Evolutionary conservation across 148 eudicot genomes (phyloP).

Genomic region (Rhododendron ovatum): DNA sequence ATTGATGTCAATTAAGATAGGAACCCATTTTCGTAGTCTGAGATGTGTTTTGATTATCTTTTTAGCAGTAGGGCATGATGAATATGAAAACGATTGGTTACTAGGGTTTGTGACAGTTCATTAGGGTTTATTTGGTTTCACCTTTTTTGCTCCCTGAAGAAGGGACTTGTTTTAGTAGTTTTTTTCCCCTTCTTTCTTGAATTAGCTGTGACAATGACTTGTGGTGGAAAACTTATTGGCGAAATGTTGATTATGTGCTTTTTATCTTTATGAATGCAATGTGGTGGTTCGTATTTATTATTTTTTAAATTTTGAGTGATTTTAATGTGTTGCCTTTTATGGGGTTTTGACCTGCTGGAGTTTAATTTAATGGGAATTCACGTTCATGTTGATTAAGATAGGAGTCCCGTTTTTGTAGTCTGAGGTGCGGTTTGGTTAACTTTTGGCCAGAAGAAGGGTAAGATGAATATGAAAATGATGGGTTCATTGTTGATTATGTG

Average conservation of each 20-base stretch:
- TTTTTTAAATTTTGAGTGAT: not conserved
- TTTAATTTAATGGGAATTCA: not conserved
- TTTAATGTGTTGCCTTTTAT: not conserved
- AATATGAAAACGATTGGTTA: conserved; percentile 69
- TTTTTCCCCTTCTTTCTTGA: no score
- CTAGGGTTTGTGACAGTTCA: not conserved
- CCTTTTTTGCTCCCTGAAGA: not conserved
- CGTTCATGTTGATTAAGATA: not conserved
- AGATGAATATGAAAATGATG: conserved; percentile 92
- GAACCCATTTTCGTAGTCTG: no score
- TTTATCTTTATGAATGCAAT: not conserved
- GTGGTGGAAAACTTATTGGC: no score
- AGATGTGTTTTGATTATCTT: not conserved
- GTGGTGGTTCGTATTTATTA: not conserved
- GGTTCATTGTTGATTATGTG: conserved; percentile 79
- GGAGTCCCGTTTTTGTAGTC: not conserved
- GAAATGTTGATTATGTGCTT: not conserved
- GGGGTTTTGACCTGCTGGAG: not conserved
- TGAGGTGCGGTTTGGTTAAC: not conserved
- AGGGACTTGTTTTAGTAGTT: not conserved
- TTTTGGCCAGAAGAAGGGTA: conserved; percentile 66
- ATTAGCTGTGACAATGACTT: no score
- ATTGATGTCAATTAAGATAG: no score
- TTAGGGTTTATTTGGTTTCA: not conserved
- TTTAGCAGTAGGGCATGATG: conserved; percentile 71